Conservation (phyloP, 2,329 filamentous ascomycete genomes). For the Xylariaceae sp. region DNA sequence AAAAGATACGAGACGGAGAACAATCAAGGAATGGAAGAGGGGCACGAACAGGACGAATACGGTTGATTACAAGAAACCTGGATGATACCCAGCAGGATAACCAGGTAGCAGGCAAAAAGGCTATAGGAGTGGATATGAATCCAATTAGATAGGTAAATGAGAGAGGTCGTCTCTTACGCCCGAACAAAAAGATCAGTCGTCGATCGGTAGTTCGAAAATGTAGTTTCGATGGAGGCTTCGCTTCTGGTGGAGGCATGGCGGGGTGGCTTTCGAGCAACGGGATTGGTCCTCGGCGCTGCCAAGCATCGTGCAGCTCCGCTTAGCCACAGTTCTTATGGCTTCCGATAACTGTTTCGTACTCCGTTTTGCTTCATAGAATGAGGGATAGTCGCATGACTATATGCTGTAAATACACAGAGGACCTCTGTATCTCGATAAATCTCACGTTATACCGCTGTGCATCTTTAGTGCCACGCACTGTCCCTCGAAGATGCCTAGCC, state of each 20-base stretch:
- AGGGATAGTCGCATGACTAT: background rate
- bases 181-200: background rate
- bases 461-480: background rate
- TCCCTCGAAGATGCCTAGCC: background rate
- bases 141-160: background rate
- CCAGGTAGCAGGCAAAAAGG: background rate
- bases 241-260: conserved; percentile 16
- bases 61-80: background rate
- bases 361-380: background rate
- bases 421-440: background rate
- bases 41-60: background rate
- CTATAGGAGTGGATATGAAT: background rate
- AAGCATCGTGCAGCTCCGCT: conserved; percentile 17
- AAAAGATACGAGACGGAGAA: background rate
- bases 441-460: background rate
- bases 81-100: background rate
- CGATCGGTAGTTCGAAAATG: background rate
- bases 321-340: background rate
- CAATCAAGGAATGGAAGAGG: background rate
- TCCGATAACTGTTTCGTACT: too few relatives aligned
- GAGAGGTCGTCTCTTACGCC: background rate
- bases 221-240: conserved; percentile 10
- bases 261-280: conserved; percentile 4
- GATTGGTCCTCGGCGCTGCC: conserved; percentile 17
- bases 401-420: background rate